Evolutionary conservation across 2,329 filamentous ascomycete genomes (phyloP).

Genomic region (Aspergillus terreus): DNA sequence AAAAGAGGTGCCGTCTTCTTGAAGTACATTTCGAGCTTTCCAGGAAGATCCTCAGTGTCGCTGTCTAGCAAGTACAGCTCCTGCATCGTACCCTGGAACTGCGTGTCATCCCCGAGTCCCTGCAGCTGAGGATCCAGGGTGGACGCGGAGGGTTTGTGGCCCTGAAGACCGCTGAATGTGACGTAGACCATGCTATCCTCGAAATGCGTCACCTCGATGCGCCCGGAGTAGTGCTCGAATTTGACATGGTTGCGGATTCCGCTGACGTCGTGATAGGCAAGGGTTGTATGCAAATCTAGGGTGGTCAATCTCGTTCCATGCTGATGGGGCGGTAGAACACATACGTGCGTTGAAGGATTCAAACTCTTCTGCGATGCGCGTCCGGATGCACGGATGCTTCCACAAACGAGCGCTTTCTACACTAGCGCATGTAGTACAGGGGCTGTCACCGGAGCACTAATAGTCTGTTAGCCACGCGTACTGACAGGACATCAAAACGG

Average conservation of each 20-base stretch:
- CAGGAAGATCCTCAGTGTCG: conserved; percentile 48
- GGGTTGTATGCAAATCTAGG: conserved; percentile 46
- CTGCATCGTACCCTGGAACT: conserved; percentile 33
- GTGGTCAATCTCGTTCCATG: conserved; percentile 16
- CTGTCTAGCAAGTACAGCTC: conserved; percentile 49
- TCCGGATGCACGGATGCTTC: conserved; percentile 59
- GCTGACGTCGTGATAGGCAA: conserved; percentile 50
- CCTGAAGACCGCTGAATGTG: conserved; percentile 43
- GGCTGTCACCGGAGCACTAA: conserved; percentile 56
- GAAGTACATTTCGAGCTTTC: conserved; percentile 53
- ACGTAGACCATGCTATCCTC: conserved; percentile 46
- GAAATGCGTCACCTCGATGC: conserved; percentile 57
- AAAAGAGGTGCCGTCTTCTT: conserved; percentile 46
- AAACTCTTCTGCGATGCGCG: conserved; percentile 56
- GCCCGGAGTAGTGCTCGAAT: conserved; percentile 47
- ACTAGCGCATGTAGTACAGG: conserved; percentile 56
- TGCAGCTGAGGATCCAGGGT: conserved; percentile 41
- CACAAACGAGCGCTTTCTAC: conserved; percentile 60
- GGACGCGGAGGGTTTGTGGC: conserved; percentile 34
- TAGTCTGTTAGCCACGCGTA: conserved; percentile 6
- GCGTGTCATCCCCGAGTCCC: conserved; percentile 37
- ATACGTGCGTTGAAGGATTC: conserved; percentile 53
- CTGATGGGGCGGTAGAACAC: conserved; percentile 8
- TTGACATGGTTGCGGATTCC: conserved; percentile 47
- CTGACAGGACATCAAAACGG: background rate